These are phyloP conservation scores for Kodamaea sagamina DNA, from an alignment of 805 yeast species.

Conservation along the genomic window DNA sequence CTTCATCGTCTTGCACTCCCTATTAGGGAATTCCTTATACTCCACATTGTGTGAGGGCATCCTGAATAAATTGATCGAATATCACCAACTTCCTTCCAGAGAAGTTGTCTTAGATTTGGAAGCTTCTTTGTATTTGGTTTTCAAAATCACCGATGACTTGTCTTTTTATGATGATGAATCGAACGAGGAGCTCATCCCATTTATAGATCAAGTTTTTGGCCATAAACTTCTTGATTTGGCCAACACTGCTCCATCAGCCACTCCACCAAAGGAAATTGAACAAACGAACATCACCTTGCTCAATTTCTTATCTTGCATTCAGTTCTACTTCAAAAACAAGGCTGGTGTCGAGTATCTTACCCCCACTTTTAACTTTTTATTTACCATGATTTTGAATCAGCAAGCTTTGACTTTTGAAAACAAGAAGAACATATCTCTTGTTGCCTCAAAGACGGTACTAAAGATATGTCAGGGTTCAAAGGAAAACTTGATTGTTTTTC, in stretches of 20 bases:
- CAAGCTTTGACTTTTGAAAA: conserved; percentile 14
- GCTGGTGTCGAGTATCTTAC: conserved; percentile 49
- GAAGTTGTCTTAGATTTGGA: conserved; percentile 49
- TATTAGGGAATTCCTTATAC: conserved; percentile 56
- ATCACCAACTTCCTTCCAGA: neutral
- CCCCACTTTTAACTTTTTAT: conserved; percentile 56
- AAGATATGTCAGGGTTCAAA: conserved; percentile 59
- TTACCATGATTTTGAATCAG: conserved; percentile 37
- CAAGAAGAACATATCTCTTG: conserved; percentile 32
- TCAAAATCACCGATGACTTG: conserved; percentile 56
- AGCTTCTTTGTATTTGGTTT: conserved; percentile 59
- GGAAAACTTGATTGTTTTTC: conserved; percentile 36
- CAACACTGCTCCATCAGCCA: neutral
- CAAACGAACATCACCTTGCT: conserved; percentile 44
- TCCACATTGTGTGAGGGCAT: conserved; percentile 43
- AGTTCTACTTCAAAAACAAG: conserved; percentile 55
- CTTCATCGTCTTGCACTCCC: conserved; percentile 67
- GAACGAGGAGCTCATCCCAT: conserved; percentile 27
- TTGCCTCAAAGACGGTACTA: conserved; percentile 54
- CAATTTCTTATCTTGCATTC: conserved; percentile 58
- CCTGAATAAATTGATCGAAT: conserved; percentile 20
- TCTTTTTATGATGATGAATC: conserved; percentile 40
- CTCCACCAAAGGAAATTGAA: conserved; percentile 2
- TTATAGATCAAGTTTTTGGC: conserved; percentile 26
- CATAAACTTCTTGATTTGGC: conserved; percentile 22